These are phyloP conservation scores for Thelonectria discophora DNA, from an alignment of 2,329 filamentous ascomycete genomes.

Conservation along the genomic window DNA sequence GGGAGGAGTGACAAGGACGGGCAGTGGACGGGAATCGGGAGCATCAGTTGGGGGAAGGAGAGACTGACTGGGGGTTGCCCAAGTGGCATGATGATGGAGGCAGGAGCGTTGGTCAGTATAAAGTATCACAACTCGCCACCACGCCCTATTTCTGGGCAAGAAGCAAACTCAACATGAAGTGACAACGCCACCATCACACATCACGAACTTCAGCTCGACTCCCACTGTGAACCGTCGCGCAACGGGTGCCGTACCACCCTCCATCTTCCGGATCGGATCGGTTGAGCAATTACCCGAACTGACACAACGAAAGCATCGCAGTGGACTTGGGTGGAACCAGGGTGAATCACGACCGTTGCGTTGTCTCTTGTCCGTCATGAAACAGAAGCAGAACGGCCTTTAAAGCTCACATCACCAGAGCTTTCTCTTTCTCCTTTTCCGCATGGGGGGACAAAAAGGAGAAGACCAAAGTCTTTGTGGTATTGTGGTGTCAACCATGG, in stretches of 20 bases:
- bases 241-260: background rate
- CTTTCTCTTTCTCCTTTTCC: background rate
- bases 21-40: background rate
- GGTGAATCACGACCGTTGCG: background rate
- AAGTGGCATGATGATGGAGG: background rate
- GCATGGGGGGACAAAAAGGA: background rate
- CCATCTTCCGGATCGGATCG: background rate
- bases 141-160: background rate
- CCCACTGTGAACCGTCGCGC: background rate
- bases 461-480: background rate
- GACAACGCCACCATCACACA: background rate
- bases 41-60: slow-evolving; percentile 14
- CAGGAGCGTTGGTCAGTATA: background rate
- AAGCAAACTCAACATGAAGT: background rate
- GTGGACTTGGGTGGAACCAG: background rate
- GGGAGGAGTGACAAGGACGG: slow-evolving; percentile 1
- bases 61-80: slow-evolving; percentile 12
- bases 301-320: background rate
- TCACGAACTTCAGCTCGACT: background rate
- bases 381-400: background rate
- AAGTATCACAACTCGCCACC: background rate
- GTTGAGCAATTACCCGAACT: slow-evolving; percentile 9
- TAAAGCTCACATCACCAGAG: background rate
- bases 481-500: slow-evolving; percentile 5
- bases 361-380: background rate